A percentile compares a stretch with the other conserved stretches of the same genome.
phyloP scores from a whole-genome alignment of 164 flowering plant species.

The Cinnamomum chago region DNA sequence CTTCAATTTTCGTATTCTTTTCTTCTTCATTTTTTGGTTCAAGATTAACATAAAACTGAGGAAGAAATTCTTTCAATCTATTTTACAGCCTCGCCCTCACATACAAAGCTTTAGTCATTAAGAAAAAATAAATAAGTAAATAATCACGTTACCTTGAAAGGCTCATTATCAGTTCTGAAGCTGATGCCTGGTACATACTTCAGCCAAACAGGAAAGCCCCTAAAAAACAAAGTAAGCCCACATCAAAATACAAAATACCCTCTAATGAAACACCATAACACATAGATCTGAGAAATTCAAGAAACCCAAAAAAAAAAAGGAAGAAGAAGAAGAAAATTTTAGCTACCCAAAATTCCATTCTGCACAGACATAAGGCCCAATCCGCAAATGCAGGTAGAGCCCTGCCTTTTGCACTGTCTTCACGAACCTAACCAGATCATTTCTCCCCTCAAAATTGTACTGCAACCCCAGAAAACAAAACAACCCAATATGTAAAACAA shows the following conservation, averaged over 20 bases:
- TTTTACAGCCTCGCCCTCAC: background rate
- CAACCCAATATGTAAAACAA: background rate
- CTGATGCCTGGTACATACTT: slow-evolving; percentile 78
- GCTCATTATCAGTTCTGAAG: slow-evolving; percentile 77
- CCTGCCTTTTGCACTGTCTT: slow-evolving; percentile 64
- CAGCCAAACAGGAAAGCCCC: slow-evolving; percentile 97
- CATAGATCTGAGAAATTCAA: background rate
- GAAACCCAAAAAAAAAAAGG: background rate
- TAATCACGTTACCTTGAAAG: slow-evolving; percentile 55
- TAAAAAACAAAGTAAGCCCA: slow-evolving; percentile 19
- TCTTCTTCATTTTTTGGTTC: background rate
- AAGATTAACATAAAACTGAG: background rate
- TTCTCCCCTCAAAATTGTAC: slow-evolving; percentile 75
- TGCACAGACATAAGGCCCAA: slow-evolving; percentile 91
- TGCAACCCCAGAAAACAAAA: slow-evolving; percentile 13
- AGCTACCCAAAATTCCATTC: slow-evolving; percentile 93
- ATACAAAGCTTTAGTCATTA: background rate
- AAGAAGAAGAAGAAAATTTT: background rate
- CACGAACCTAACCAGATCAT: slow-evolving; percentile 66
- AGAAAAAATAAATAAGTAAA: background rate
- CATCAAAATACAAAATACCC: slow-evolving; percentile 9
- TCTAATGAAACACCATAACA: background rate
- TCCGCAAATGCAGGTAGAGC: slow-evolving; percentile 67
- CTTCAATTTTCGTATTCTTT: background rate
- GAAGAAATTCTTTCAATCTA: background rate